Evolutionary conservation across 1,284 basidiomycete genomes (phyloP), one percentile per base, ranked within the genome.

Genomic region (Naganishia liquefaciens): DNA sequence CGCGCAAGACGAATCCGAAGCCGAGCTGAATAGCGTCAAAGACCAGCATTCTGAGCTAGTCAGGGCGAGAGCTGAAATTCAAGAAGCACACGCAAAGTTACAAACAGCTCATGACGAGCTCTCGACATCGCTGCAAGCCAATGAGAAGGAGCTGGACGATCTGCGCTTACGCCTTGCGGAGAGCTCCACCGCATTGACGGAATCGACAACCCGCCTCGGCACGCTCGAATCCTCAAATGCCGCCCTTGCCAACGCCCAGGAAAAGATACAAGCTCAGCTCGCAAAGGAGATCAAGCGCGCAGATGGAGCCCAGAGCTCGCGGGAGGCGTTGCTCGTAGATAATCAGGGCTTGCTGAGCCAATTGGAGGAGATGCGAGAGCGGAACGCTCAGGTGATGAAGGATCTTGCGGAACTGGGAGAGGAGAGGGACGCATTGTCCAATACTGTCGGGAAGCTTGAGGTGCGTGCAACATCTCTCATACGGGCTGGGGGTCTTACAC

Each of bases 271-370:
- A 49, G 53, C 64, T n/a, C 70, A 70, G 25, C 62, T 76, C 3
- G 62, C 58, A 0, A 50, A 63, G 6, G 64, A 68, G 13, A 71
- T 57, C 7, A 78, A 77, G 68, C 69, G 73, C 0, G 73, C 72
- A n/a, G 77, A 78, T 13, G 67, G 68, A 25, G 73, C 74, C 0
- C 74, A 75, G 64, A 75, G 74, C 68, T 74, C 76, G 54, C 68
- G 71, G 15, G 67, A 68, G 9, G 75, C 73, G 0, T 66, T 80
- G 33, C 76, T 79, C 57, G 67, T 60, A 27, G 79, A 80, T 55
- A 80, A 80, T 54, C 73, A 69, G 51, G 74, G 74, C 17, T 68
- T 80, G n/a, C 69, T 80, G 21, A 69, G 67, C 23, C 78, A 79
- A 69, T 70, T 79, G 30, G 76, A 77, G 57, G 79, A 79, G 68